Conservation (phyloP, 345 rosid species). For the Luvunga scandens region DNA sequence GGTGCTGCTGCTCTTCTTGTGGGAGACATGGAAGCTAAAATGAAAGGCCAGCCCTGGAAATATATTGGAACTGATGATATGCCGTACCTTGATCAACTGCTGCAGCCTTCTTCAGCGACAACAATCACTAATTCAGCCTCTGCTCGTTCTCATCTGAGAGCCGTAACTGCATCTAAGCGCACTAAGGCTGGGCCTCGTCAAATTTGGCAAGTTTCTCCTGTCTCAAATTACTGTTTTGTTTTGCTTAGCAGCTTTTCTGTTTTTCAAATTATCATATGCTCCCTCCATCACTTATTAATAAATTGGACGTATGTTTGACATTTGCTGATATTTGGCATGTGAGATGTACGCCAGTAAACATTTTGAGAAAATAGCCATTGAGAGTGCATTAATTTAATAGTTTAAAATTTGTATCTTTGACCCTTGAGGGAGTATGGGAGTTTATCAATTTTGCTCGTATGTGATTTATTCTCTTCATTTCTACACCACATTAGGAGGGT, state of each 20-base stretch:
- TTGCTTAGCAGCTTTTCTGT: slow-evolving; percentile 4
- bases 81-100: slow-evolving; percentile 92
- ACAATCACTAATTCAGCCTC: slow-evolving; percentile 71
- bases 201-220: slow-evolving; percentile 60
- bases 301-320: neutral
- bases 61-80: slow-evolving; percentile 83
- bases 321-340: neutral
- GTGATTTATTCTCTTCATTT: neutral
- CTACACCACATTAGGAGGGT: neutral
- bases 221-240: slow-evolving; percentile 21
- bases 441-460: neutral
- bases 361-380: neutral
- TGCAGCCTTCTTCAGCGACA: slow-evolving; percentile 86
- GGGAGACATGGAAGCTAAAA: slow-evolving; percentile 91
- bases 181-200: slow-evolving; percentile 73
- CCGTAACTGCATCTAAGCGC: slow-evolving; percentile 90
- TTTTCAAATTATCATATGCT: slow-evolving; percentile 9
- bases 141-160: slow-evolving; percentile 75
- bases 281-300: neutral
- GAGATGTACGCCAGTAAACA: neutral
- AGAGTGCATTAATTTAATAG: neutral
- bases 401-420: neutral
- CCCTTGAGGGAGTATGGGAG: neutral
- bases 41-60: slow-evolving; percentile 93
- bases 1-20: slow-evolving; percentile 97